Evolutionary conservation across 371 early-diverging fungal species (phyloP), one percentile per base, ranked within the genome.

Genomic region (Rozella allomycis): DNA sequence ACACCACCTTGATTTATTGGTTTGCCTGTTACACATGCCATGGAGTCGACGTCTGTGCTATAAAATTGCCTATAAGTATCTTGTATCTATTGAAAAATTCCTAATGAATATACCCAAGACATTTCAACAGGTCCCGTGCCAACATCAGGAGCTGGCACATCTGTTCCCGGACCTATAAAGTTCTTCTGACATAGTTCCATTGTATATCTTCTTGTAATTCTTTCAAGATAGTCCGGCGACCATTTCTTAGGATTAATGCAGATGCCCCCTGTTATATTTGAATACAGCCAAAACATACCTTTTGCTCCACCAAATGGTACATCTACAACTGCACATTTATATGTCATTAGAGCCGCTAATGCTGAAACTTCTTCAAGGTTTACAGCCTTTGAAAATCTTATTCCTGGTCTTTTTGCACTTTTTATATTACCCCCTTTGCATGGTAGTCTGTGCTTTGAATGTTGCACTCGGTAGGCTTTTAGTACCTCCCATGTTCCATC

Each of bases 61-160:
- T 75, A 67, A 50, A 83, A 75, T 55, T 83, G 82, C 36, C 78
- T 67, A 51, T 79, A 83, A 9, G 84, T 83, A 39, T 83, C 84
- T 57, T 72, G 68, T 37, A 83, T 80, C 84, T 82, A 12, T 7
- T 7, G 12, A 12, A 8, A 11, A 11, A n/a, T 25, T 25, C 11
- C 25, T 25, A 11, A n/a, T 11, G 11, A n/a, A 25, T 11, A 25
- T 11, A n/a, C 11, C 11, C 11, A n/a, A 11, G 25, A 11, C 20
- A 11, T n/a, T 11, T 11, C 25, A 25, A 25, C 25, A 25, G 11
- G 11, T n/a, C 5, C 37, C 35, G 82, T 80, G 34, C 81, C 79
- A n/a, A 80, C 73, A 55, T 83, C 84, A 28, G 84, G 84, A 9
- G 84, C 84, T 30, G 84, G 84, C n/a, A 83, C 78, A 48, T 81